phyloP scores from a whole-genome alignment of 352 stramenopile genomes.

The Globisporangium splendens region DNA sequence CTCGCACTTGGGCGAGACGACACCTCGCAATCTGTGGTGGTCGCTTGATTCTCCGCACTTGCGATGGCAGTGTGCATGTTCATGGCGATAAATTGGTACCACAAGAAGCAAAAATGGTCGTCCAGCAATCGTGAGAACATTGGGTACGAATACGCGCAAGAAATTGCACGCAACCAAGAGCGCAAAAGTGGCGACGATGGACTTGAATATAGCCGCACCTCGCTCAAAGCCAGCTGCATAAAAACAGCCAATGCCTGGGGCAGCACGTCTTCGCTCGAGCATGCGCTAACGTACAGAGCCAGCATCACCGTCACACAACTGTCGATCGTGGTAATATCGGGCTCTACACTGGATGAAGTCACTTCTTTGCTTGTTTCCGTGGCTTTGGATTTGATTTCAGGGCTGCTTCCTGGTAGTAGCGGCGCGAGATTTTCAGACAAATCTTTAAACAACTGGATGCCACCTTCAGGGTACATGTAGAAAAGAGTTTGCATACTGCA shows the following conservation, averaged over 20 bases:
- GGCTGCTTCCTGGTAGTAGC: slow-evolving; percentile 14
- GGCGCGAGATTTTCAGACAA: slow-evolving; percentile 35
- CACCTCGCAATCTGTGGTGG: neutral
- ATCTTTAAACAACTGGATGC: slow-evolving; percentile 52
- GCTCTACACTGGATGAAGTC: neutral
- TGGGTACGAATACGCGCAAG: slow-evolving; percentile 44
- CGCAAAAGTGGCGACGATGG: slow-evolving; percentile 31
- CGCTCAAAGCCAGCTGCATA: slow-evolving; percentile 38
- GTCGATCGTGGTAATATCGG: slow-evolving; percentile 23
- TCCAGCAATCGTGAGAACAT: slow-evolving; percentile 39
- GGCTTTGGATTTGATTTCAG: neutral
- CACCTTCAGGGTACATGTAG: slow-evolving; percentile 80
- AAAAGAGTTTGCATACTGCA: slow-evolving; percentile 61
- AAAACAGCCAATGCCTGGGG: slow-evolving; percentile 50
- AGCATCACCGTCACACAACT: slow-evolving; percentile 43
- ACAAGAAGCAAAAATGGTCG: slow-evolving; percentile 67
- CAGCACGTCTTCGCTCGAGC: slow-evolving; percentile 51
- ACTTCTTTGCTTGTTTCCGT: neutral
- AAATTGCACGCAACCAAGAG: slow-evolving; percentile 43
- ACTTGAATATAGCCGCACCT: slow-evolving; percentile 31
- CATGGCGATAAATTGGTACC: slow-evolving; percentile 25
- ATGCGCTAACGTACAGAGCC: slow-evolving; percentile 64
- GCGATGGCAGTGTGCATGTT: slow-evolving; percentile 10
- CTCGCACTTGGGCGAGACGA: slow-evolving; percentile 15
- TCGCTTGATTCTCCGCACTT: slow-evolving; percentile 10